Percentiles rank a stretch among this genome's conserved stretches.
Conservation (phyloP, 1,284 basidiomycete genomes). For the Takashimella tepidaria region DNA sequence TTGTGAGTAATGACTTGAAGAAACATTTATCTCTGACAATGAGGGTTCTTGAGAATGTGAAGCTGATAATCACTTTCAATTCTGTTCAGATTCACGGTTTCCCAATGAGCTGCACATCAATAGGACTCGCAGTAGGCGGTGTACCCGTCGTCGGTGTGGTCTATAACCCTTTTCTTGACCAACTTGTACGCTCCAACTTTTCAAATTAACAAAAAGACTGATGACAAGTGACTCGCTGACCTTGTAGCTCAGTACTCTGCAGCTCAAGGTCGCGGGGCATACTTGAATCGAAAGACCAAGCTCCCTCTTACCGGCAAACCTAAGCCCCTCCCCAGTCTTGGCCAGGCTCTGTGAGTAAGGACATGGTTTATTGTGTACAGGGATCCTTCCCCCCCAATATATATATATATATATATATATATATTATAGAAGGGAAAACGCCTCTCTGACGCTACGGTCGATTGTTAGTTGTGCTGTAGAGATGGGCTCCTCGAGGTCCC, state of each 20-base stretch:
- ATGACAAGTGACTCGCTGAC: too few relatives aligned
- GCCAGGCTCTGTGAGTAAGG: constrained; percentile 60
- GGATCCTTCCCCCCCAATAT: too few relatives aligned
- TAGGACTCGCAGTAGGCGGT: constrained; percentile 79
- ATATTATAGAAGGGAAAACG: too few relatives aligned
- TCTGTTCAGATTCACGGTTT: constrained; percentile 56
- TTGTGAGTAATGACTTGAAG: too few relatives aligned
- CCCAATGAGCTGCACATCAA: constrained; percentile 82
- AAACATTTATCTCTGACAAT: too few relatives aligned
- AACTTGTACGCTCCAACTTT: constrained; percentile 54
- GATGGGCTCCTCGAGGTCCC: constrained; percentile 70
- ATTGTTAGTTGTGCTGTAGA: constrained; percentile 74
- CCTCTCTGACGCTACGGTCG: too few relatives aligned
- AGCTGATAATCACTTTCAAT: too few relatives aligned
- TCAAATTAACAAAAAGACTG: too few relatives aligned
- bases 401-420: too few relatives aligned
- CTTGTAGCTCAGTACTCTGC: constrained; percentile 68
- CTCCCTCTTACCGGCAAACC: constrained; percentile 68
- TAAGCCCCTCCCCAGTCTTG: constrained; percentile 66
- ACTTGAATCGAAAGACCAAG: constrained; percentile 57
- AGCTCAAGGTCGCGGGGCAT: constrained; percentile 72
- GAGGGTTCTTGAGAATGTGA: too few relatives aligned
- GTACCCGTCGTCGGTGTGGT: constrained; percentile 81
- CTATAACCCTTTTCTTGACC: constrained; percentile 86
- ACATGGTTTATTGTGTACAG: background rate